Evolutionary conservation across 345 rosid genomes (phyloP), one percentile per base, ranked within the genome.

Genomic region (Limnanthes douglasii): DNA sequence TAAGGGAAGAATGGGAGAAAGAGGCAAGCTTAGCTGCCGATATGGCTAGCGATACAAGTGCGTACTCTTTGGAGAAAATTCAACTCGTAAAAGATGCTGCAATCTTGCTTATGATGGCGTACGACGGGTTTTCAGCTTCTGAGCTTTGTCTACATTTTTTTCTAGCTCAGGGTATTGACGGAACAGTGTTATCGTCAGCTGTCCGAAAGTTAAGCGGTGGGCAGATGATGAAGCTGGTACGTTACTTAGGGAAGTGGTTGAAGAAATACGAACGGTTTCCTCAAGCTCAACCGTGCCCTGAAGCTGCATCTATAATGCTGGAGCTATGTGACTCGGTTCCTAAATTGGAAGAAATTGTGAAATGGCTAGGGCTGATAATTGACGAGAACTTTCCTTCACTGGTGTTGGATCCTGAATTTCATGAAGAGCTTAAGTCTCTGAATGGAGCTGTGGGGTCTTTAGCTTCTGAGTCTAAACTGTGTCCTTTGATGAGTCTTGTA

Each of bases 101-200:
- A 0, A 52, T 79, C 52, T 53, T 79, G 57, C 73, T 88, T 40
- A 83, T 88, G 95, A 33, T 83, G 54, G 95, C 95, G 0, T 61
- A 69, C 34, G 95, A 88, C 34, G 78, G 70, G 38, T 88, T 83
- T 62, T 58, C 68, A 5, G 44, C 47, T 24, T 42, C 81, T 0
- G 94, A 84, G 66, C 81, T 72, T 35, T 83, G 92, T 45, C 53
- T 90, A 50, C 98, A 84, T 69, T 69, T 64, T 66, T 45, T 84
- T 57, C 15, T 90, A 15, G 67, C 72, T 23, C 32, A 52, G 0
- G 64, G 61, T 44, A 35, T 74, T 6, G 92, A 83, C 53, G 84
- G 76, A 43, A 64, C 62, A 59, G 44, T 74, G 38, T 48, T 83
- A 26, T 64, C 95, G 5, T 65, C 71, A 32, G 50, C 82, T 5